Percentiles rank a stretch among this genome's conserved stretches.
Evolutionary conservation across 2,329 filamentous ascomycete genomes (phyloP).

Genomic region (Colletotrichum melonis): DNA sequence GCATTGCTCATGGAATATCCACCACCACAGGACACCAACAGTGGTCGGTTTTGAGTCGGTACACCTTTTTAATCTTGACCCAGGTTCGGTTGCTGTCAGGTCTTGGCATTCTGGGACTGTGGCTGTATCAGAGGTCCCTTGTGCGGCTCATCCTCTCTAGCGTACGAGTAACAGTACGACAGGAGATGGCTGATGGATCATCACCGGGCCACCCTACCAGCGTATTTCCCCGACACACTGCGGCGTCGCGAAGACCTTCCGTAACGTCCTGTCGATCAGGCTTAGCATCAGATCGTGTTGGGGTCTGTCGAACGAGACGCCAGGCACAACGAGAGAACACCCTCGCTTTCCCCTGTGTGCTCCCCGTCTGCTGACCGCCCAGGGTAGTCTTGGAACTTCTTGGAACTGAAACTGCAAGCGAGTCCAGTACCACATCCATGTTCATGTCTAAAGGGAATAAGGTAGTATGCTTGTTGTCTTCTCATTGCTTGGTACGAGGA

Average conservation of each 20-base stretch:
- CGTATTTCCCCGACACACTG: background rate
- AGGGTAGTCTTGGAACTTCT: conserved; percentile 12
- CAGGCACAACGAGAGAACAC: background rate
- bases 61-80: background rate
- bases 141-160: background rate
- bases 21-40: background rate
- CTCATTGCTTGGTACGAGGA: no score
- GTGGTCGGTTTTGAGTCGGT: background rate
- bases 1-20: background rate
- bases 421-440: background rate
- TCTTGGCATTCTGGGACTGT: conserved; percentile 26
- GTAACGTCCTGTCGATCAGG: conserved; percentile 22
- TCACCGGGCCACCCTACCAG: background rate
- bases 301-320: background rate
- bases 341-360: background rate
- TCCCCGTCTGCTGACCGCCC: background rate
- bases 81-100: background rate
- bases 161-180: background rate
- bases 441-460: conserved; percentile 13
- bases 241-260: conserved; percentile 29
- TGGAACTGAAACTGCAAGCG: conserved; percentile 32
- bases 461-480: conserved; percentile 16
- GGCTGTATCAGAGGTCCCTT: conserved; percentile 14
- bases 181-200: background rate
- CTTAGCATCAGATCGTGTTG: conserved; percentile 30